These are phyloP conservation scores for Murraya paniculata DNA, from an alignment of 345 rosid genomes.

Conservation along the genomic window DNA sequence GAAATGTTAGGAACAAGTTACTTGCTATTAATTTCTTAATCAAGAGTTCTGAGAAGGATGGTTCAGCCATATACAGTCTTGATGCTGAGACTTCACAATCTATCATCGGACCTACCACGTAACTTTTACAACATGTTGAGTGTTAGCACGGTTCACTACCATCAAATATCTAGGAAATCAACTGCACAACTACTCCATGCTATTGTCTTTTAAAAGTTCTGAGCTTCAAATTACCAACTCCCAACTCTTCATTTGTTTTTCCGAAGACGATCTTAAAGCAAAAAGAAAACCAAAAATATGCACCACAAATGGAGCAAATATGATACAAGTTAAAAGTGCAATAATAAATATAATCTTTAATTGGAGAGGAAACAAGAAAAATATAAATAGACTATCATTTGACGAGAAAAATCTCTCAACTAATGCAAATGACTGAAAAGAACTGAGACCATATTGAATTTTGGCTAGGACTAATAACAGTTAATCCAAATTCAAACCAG, in stretches of 20 bases:
- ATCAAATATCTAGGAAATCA: background rate
- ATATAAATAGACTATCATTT: background rate
- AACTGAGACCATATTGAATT: background rate
- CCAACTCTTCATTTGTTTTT: background rate
- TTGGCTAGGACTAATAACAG: background rate
- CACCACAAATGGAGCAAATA: background rate
- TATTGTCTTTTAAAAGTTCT: background rate
- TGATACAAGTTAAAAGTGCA: background rate
- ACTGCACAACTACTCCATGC: background rate
- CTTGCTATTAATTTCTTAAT: background rate
- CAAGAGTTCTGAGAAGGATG: background rate
- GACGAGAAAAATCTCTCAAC: background rate
- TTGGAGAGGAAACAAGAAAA: background rate
- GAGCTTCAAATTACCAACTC: background rate
- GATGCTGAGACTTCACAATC: background rate
- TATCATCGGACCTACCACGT: background rate
- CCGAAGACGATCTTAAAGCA: background rate
- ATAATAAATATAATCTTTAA: background rate
- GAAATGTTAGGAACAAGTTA: background rate
- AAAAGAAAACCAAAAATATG: background rate
- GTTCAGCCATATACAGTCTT: background rate
- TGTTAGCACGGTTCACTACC: background rate
- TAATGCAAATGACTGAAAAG: background rate
- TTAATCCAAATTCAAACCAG: background rate
- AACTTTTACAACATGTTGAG: background rate